A percentile compares a stretch with the other conserved stretches of the same genome.
These are phyloP conservation scores for Arthrinium phaeospermum DNA, from an alignment of 2,329 filamentous ascomycete genomes.

Conservation along the genomic window DNA sequence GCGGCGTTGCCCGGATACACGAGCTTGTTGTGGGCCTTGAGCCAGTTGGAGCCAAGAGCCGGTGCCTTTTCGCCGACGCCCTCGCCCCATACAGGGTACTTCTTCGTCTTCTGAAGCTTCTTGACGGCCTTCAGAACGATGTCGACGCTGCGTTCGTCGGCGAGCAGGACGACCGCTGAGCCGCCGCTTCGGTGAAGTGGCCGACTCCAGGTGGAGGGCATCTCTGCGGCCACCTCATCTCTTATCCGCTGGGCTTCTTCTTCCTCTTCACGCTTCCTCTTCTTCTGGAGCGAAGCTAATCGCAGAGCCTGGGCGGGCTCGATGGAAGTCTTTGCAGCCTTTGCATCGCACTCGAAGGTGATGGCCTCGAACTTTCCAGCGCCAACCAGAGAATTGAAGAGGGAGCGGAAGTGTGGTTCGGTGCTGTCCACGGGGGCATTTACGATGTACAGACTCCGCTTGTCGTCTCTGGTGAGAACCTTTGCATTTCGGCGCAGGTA, in stretches of 20 bases:
- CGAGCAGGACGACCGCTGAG: conserved; percentile 81
- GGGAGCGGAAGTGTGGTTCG: conserved; percentile 72
- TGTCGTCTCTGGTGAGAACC: conserved; percentile 73
- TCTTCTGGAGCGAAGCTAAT: conserved; percentile 50
- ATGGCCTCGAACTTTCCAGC: conserved; percentile 80
- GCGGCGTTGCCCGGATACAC: conserved; percentile 70
- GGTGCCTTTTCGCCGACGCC: conserved; percentile 63
- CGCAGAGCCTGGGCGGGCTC: conserved; percentile 52
- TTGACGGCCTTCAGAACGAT: conserved; percentile 76
- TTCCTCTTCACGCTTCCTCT: conserved; percentile 52
- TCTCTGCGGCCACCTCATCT: conserved; percentile 62
- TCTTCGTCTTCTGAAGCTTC: conserved; percentile 64
- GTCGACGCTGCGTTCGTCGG: conserved; percentile 80
- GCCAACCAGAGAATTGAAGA: conserved; percentile 78
- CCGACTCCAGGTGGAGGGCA: conserved; percentile 78
- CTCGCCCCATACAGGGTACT: conserved; percentile 71
- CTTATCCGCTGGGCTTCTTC: conserved; percentile 47
- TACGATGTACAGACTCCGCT: conserved; percentile 85
- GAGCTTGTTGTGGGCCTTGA: conserved; percentile 71
- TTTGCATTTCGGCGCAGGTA: conserved; percentile 85
- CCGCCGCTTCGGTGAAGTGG: conserved; percentile 74
- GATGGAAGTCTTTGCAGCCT: conserved; percentile 42
- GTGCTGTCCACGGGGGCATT: conserved; percentile 89
- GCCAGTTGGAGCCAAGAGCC: conserved; percentile 60
- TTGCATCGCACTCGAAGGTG: conserved; percentile 70